Evolutionary conservation across 148 eudicot species (phyloP).

Genomic region (Vaccinium macrocarpon): DNA sequence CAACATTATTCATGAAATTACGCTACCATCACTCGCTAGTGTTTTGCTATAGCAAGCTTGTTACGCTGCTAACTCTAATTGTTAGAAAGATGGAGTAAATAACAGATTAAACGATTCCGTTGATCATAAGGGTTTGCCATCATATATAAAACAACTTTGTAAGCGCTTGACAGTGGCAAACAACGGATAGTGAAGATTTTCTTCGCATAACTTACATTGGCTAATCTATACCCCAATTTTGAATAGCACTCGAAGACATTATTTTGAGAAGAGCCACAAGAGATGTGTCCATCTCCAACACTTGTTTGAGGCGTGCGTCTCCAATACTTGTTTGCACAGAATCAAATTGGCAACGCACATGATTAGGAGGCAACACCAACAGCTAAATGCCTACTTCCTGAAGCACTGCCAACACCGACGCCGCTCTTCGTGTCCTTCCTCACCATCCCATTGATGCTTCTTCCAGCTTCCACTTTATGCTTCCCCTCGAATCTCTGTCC

Average conservation of each 20-base stretch:
- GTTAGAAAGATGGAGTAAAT: neutral
- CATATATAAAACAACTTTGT: neutral
- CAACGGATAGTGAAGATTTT: too few relatives aligned
- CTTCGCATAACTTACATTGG: too few relatives aligned
- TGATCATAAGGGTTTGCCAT: neutral
- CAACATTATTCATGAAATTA: too few relatives aligned
- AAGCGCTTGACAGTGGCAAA: too few relatives aligned
- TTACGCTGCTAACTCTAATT: neutral
- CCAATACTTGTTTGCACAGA: neutral
- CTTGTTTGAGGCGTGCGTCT: neutral
- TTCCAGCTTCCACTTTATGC: conserved; percentile 16
- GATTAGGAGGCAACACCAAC: conserved; percentile 27
- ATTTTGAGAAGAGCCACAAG: too few relatives aligned
- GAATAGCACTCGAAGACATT: too few relatives aligned
- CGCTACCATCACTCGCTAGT: neutral
- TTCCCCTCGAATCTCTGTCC: conserved; percentile 24
- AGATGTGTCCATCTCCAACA: neutral
- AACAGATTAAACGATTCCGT: neutral
- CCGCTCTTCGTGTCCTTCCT: conserved; percentile 26
- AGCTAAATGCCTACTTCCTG: conserved; percentile 22
- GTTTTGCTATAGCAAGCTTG: neutral
- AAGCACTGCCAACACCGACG: neutral
- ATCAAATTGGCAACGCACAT: neutral
- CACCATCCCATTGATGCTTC: conserved; percentile 22
- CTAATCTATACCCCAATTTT: neutral